Evolutionary conservation across 306 rosid genomes (phyloP).

Genomic region (Lupinus albus): DNA sequence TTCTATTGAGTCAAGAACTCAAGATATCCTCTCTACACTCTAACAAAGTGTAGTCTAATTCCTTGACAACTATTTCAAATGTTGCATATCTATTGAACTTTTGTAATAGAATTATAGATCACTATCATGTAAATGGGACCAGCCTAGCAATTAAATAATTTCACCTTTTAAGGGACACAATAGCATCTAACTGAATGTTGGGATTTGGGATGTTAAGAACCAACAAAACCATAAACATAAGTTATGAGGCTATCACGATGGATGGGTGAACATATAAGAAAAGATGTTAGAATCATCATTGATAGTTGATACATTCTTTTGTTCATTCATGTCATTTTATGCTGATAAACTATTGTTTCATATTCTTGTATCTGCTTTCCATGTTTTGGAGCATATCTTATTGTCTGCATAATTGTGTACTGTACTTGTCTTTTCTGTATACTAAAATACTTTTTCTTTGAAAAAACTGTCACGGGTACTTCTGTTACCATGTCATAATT

Average conservation of each 20-base stretch:
- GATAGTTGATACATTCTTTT: constrained; percentile 9
- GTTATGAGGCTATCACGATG: neutral
- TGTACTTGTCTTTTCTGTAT: neutral
- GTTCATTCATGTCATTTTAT: constrained; percentile 23
- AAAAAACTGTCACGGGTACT: constrained; percentile 1
- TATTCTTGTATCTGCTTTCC: constrained; percentile 21
- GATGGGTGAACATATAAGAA: neutral
- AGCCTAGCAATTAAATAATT: constrained; percentile 3
- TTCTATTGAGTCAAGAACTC: neutral
- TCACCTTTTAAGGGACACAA: neutral
- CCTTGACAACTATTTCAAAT: neutral
- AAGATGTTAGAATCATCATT: neutral
- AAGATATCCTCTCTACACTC: neutral
- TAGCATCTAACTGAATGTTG: neutral
- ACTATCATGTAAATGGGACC: no score
- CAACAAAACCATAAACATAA: neutral
- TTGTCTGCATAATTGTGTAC: constrained; percentile 14
- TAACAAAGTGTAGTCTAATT: neutral
- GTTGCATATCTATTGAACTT: neutral
- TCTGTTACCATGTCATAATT: constrained; percentile 15
- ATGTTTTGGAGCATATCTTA: constrained; percentile 25
- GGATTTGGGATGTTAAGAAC: neutral
- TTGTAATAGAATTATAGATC: neutral
- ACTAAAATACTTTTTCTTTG: neutral
- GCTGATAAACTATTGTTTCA: constrained; percentile 10